phyloP scores from a whole-genome alignment of 2,329 filamentous ascomycete genomes.

The Cytospora paraplurivora region DNA sequence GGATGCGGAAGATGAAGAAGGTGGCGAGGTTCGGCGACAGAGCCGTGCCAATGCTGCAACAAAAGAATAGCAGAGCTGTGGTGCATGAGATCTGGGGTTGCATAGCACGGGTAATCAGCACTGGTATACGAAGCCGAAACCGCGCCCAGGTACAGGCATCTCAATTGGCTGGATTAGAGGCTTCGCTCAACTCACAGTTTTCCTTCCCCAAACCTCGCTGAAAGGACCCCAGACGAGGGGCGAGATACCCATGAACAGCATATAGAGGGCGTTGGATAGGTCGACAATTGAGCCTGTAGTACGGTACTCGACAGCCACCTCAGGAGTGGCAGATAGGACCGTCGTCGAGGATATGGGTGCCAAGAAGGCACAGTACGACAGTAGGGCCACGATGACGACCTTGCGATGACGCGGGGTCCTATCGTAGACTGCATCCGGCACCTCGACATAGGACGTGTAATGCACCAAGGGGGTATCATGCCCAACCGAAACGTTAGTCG shows the following conservation, averaged over 20 bases:
- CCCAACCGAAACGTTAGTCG: conserved; percentile 34
- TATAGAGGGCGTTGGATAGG: conserved; percentile 68
- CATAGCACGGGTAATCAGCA: conserved; percentile 11
- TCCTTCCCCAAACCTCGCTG: conserved; percentile 58
- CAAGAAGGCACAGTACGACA: conserved; percentile 76
- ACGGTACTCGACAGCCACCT: conserved; percentile 61
- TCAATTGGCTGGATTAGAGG: neutral
- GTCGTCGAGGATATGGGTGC: conserved; percentile 70
- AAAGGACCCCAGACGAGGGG: conserved; percentile 69
- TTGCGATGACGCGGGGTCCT: conserved; percentile 65
- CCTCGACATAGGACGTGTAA: conserved; percentile 38
- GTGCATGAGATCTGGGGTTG: conserved; percentile 51
- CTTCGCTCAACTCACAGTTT: conserved; percentile 42
- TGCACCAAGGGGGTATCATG: conserved; percentile 35
- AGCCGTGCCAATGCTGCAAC: conserved; percentile 66
- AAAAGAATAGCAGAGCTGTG: conserved; percentile 61
- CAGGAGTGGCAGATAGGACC: conserved; percentile 65
- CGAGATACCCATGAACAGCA: conserved; percentile 70
- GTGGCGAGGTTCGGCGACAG: conserved; percentile 65
- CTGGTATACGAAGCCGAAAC: no score
- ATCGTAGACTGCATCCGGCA: conserved; percentile 64
- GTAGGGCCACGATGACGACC: conserved; percentile 64
- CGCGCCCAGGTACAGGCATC: neutral
- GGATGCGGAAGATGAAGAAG: conserved; percentile 69
- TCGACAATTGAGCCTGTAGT: conserved; percentile 67